Conservation (phyloP, 2,329 filamentous ascomycete genomes). For the Aureobasidium lini region DNA sequence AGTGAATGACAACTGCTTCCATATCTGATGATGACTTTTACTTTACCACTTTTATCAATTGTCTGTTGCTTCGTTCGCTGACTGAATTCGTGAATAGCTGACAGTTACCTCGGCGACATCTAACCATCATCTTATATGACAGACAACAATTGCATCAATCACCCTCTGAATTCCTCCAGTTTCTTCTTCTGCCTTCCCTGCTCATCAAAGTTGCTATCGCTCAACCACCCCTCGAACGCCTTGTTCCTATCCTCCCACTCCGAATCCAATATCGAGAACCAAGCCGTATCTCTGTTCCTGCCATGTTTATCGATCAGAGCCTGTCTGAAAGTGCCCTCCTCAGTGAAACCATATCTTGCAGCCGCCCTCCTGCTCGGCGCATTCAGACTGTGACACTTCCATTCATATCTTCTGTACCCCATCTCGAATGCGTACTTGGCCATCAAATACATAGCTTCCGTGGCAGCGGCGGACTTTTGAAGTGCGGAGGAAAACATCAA, state of each 20-base stretch:
- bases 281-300: slow-evolving; percentile 51
- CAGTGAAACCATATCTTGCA: slow-evolving; percentile 48
- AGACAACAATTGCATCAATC: neutral
- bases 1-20: slow-evolving; percentile 7
- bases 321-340: slow-evolving; percentile 54
- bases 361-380: slow-evolving; percentile 48
- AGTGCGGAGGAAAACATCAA: slow-evolving; percentile 45
- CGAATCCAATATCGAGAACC: slow-evolving; percentile 50
- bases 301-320: slow-evolving; percentile 53
- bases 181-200: slow-evolving; percentile 45
- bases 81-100: neutral
- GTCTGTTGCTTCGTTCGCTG: neutral
- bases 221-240: slow-evolving; percentile 49
- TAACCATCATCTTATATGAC: neutral
- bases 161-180: slow-evolving; percentile 32
- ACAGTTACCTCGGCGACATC: neutral
- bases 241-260: slow-evolving; percentile 48
- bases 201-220: slow-evolving; percentile 47
- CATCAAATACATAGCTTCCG: slow-evolving; percentile 53
- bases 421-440: slow-evolving; percentile 48
- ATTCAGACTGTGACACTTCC: slow-evolving; percentile 58
- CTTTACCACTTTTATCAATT: neutral
- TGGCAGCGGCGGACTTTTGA: slow-evolving; percentile 49
- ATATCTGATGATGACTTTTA: neutral
- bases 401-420: slow-evolving; percentile 52